Evolutionary conservation across 805 yeast species (phyloP).

Genomic region (Kazachstania martiniae): DNA sequence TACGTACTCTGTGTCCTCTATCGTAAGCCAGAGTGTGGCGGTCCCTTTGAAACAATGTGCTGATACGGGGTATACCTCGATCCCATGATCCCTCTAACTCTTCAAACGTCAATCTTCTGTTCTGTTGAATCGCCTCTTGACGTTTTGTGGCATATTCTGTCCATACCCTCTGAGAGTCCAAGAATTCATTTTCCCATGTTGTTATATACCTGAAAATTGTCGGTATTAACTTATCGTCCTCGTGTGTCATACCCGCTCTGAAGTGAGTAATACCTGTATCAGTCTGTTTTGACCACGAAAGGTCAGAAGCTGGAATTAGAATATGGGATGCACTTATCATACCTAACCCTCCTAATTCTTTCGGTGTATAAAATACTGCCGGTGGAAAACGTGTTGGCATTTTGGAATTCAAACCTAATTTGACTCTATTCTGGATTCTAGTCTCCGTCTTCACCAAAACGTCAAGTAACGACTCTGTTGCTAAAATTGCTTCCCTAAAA

Average conservation of each 20-base stretch:
- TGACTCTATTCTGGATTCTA: conserved; percentile 85
- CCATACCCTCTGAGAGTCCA: conserved; percentile 95
- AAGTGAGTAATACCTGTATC: conserved; percentile 92
- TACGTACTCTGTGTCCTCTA: conserved; percentile 80
- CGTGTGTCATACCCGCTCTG: conserved; percentile 83
- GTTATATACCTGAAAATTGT: conserved; percentile 87
- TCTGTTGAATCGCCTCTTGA: conserved; percentile 74
- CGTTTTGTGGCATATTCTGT: conserved; percentile 89
- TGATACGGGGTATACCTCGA: conserved; percentile 91
- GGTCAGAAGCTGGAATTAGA: conserved; percentile 84
- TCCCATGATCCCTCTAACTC: conserved; percentile 95
- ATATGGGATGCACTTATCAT: conserved; percentile 97
- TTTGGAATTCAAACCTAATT: conserved; percentile 89
- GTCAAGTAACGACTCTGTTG: conserved; percentile 71
- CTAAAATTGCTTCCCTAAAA: conserved; percentile 83
- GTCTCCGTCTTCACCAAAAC: conserved; percentile 84
- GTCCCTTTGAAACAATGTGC: conserved; percentile 90
- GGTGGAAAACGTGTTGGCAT: conserved; percentile 99
- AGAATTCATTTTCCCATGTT: conserved; percentile 93
- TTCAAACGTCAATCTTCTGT: conserved; percentile 79
- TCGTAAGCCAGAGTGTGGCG: conserved; percentile 91
- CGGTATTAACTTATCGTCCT: conserved; percentile 75
- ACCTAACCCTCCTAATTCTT: conserved; percentile 94
- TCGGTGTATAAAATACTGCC: conserved; percentile 95
- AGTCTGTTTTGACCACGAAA: conserved; percentile 85